Percentiles rank a stretch among this genome's conserved stretches.
These are phyloP conservation scores for Gymnopus androsaceus DNA, from an alignment of 1,284 basidiomycete species.

Conservation along the genomic window DNA sequence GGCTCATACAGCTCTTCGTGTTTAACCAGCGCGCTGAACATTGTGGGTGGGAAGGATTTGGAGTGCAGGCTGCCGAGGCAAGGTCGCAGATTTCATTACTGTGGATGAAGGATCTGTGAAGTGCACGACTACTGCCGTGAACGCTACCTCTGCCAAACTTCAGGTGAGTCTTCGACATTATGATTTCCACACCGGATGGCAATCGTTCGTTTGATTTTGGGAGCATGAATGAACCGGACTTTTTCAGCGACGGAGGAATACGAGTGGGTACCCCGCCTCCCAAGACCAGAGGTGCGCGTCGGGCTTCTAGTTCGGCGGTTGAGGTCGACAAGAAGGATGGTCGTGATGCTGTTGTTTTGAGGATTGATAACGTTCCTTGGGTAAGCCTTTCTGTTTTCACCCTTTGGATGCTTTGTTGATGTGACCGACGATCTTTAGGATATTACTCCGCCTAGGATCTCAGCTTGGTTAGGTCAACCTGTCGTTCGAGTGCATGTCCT, in stretches of 20 bases:
- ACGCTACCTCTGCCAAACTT: no score
- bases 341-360: constrained; percentile 61
- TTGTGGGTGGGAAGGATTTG: no score
- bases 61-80: constrained; percentile 72
- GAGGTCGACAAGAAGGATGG: constrained; percentile 19
- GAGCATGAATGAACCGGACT: not conserved
- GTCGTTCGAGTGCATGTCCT: constrained; percentile 72
- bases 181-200: no score
- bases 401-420: constrained; percentile 13
- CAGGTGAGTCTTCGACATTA: not conserved
- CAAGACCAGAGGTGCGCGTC: constrained; percentile 4
- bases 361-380: constrained; percentile 86
- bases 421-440: constrained; percentile 41
- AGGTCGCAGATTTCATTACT: constrained; percentile 60
- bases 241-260: constrained; percentile 6
- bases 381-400: constrained; percentile 41
- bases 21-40: constrained; percentile 79
- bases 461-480: constrained; percentile 67
- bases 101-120: constrained; percentile 6
- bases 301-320: not conserved
- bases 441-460: constrained; percentile 77
- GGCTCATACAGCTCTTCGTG: constrained; percentile 71
- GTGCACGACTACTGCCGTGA: no score
- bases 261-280: constrained; percentile 18
- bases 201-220: not conserved